Evolutionary conservation across 129 eudicot species (phyloP), one percentile per base, ranked within the genome.

Genomic region (Tagetes patula): DNA sequence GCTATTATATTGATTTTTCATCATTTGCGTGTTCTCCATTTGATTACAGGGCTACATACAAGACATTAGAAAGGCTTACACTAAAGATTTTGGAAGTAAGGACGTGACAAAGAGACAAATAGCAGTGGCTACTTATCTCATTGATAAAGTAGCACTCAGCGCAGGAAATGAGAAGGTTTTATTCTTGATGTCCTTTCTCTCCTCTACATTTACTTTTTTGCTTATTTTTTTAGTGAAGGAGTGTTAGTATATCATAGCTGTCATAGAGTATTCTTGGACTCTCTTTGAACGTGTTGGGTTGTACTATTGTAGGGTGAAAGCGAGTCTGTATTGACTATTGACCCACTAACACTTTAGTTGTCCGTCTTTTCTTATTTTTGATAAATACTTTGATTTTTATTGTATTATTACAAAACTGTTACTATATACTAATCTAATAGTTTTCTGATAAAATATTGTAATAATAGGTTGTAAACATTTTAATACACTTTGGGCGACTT

Each of bases 101-200:
- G 97, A 91, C 85, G 68, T 61, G 5, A 65, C 86, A 9, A 86
- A 83, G 88, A 81, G 70, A 84, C 97, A 91, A 83, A 76, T 88
- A 74, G 97, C 97, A 32, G 97, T 91, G 74, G 97, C 97, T 2
- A 91, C 97, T 0, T 91, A 91, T 83, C 89, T 91, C 79, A 91
- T 91, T 56, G 97, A 91, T 78, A 91, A 86, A 86, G 78, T 91
- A 6, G 97, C 96, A 56, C 96, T 91, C 59, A 91, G 97, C 84
- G 97, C 97, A 12, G 97, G 97, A 69, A 91, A 91, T 81, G 97
- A 91, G 84, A 91, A 91, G 93, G 97, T 86, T 72, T 67, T 7
- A 31, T 72, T 43, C 40, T 58, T 27, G 20, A 71, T 70, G 53
- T 65, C 76, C 6, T 20, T 20, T 20, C 13, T 71, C 11, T 52